A percentile compares a stretch with the other conserved stretches of the same genome.
These are phyloP conservation scores for Trichomonascaceae sp. DNA, from an alignment of 1,139 yeast species.

Conservation along the genomic window DNA sequence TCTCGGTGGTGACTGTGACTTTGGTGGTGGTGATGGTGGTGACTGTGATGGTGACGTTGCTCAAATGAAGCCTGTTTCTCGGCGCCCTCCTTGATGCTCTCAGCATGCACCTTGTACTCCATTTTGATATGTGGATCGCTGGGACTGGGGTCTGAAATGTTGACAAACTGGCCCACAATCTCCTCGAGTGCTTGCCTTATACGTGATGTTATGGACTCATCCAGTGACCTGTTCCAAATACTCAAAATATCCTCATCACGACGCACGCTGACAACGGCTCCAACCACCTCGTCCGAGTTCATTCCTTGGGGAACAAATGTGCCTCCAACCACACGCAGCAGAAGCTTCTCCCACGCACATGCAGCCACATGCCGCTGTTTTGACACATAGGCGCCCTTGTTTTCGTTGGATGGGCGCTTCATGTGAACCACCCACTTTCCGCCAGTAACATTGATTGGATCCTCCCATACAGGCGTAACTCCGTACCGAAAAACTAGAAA, in stretches of 20 bases:
- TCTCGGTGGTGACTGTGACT: background rate
- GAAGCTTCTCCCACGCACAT: constrained; percentile 23
- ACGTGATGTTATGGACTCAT: constrained; percentile 10
- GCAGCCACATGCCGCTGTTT: constrained; percentile 19
- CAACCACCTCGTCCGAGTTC: constrained; percentile 21
- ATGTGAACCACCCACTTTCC: constrained; percentile 57
- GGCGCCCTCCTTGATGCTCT: constrained; percentile 19
- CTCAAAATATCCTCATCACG: constrained; percentile 26
- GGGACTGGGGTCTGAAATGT: too few species aligned
- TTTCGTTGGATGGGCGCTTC: constrained; percentile 18
- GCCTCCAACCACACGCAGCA: constrained; percentile 24
- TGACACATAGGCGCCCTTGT: constrained; percentile 6
- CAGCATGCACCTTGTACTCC: constrained; percentile 23
- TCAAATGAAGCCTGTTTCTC: constrained; percentile 12
- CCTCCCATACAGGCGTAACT: constrained; percentile 62
- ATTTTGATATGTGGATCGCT: too few species aligned
- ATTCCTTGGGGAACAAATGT: constrained; percentile 12
- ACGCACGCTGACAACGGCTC: constrained; percentile 26
- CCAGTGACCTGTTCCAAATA: constrained; percentile 22
- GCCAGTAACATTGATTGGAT: constrained; percentile 47
- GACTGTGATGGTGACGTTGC: constrained; percentile 1
- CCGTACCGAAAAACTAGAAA: constrained; percentile 50
- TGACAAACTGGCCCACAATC: too few species aligned
- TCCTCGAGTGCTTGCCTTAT: constrained; percentile 16
- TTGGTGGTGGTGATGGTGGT: constrained; percentile 1